phyloP scores from a whole-genome alignment of 345 rosid species.

The Boechera retrofracta region DNA sequence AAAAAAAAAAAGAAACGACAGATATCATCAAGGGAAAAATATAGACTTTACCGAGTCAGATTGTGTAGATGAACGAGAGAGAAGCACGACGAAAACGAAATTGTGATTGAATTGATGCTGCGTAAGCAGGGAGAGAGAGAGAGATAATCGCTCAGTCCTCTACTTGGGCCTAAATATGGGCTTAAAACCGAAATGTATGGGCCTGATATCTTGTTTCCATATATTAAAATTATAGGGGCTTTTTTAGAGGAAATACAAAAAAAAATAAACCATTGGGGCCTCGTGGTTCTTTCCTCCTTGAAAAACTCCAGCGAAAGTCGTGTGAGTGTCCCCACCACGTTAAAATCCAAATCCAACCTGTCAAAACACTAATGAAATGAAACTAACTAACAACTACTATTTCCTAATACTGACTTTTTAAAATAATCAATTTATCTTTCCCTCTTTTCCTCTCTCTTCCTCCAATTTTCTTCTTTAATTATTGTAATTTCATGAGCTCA shows the following conservation, averaged over 20 bases:
- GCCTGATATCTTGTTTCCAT: not conserved
- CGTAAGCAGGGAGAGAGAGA: not conserved
- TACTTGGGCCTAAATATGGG: conserved; percentile 19
- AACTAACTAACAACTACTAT: too few species aligned
- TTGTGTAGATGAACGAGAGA: conserved; percentile 23
- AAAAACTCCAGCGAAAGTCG: conserved; percentile 27
- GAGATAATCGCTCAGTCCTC: not conserved
- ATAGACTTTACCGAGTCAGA: not conserved
- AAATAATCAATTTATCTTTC: conserved; percentile 27
- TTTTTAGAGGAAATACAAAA: not conserved
- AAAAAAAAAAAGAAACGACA: too few species aligned
- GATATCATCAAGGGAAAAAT: too few species aligned
- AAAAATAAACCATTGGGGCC: not conserved
- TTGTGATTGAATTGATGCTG: not conserved
- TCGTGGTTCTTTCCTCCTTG: not conserved
- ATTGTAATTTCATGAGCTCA: conserved; percentile 36
- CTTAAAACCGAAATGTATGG: not conserved
- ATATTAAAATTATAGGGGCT: not conserved
- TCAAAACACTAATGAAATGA: not conserved
- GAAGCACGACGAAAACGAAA: conserved; percentile 22
- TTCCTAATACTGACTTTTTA: too few species aligned
- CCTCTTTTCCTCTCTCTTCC: not conserved
- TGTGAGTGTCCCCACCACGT: conserved; percentile 20
- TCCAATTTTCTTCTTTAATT: conserved; percentile 12
- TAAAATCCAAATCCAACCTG: conserved; percentile 37